Evolutionary conservation across 2,329 filamentous ascomycete genomes (phyloP).

Genomic region (Trichophyton equinum): DNA sequence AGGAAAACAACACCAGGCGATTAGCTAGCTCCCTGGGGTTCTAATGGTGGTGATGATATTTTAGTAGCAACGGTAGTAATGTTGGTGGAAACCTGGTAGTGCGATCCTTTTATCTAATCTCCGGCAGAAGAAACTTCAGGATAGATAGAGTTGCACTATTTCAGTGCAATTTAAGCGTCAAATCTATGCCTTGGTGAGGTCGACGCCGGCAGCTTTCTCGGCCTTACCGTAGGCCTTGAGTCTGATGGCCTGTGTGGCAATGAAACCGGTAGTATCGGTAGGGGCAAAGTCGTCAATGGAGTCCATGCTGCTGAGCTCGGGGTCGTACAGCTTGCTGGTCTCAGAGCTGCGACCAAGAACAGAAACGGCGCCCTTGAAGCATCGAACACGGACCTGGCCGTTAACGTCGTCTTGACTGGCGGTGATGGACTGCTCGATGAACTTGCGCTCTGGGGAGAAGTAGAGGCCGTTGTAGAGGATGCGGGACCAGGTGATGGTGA

Average conservation of each 20-base stretch:
- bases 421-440: conserved; percentile 50
- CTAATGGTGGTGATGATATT: neutral
- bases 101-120: neutral
- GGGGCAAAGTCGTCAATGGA: conserved; percentile 52
- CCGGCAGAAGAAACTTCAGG: neutral
- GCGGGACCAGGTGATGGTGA: conserved; percentile 46
- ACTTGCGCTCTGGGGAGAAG: conserved; percentile 55
- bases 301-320: conserved; percentile 52
- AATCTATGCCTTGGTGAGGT: conserved; percentile 12
- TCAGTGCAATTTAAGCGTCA: neutral
- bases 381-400: conserved; percentile 44
- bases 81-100: neutral
- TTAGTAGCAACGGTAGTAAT: neutral
- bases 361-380: conserved; percentile 47
- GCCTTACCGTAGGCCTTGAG: conserved; percentile 14
- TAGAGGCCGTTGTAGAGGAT: conserved; percentile 48
- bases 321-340: conserved; percentile 53
- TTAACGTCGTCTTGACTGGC: conserved; percentile 48
- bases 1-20: too few relatives aligned
- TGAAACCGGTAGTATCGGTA: conserved; percentile 50
- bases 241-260: conserved; percentile 21
- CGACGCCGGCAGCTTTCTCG: conserved; percentile 11
- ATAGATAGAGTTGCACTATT: neutral
- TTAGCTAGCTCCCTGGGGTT: neutral
- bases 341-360: conserved; percentile 13